Percentiles rank a stretch among this genome's conserved stretches.
These are phyloP conservation scores for Paecilomyces formosus DNA, from an alignment of 2,329 filamentous ascomycete species.

Conservation along the genomic window DNA sequence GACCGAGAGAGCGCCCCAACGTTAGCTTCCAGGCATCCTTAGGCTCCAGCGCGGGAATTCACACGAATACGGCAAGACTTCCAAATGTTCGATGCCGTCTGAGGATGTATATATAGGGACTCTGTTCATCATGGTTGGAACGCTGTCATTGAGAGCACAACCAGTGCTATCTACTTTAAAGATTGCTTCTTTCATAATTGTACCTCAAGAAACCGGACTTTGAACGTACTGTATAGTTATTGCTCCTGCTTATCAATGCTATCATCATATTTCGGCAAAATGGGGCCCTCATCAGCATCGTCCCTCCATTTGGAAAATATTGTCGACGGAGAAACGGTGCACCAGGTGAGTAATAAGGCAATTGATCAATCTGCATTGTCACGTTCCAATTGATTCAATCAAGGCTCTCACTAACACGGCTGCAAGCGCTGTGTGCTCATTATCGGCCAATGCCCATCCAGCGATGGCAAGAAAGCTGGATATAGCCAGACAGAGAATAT, in stretches of 20 bases:
- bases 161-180: neutral
- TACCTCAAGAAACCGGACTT: neutral
- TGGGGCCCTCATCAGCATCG: neutral
- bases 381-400: neutral
- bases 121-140: neutral
- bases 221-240: neutral
- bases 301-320: neutral
- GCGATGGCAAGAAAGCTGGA: neutral
- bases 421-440: neutral
- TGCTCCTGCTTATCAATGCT: neutral
- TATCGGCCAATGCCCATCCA: neutral
- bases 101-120: neutral
- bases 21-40: neutral
- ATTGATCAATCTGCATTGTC: neutral
- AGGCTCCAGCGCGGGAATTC: neutral
- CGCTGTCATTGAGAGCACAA: neutral
- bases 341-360: neutral
- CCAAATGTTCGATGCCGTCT: neutral
- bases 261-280: neutral
- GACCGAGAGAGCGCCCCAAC: neutral
- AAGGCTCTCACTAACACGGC: neutral
- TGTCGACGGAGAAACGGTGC: neutral
- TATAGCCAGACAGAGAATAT: neutral
- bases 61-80: neutral
- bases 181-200: neutral